Base-by-base conservation (phyloP, 306 rosid species). In the Herpetospermum pedunculosum region DNA sequence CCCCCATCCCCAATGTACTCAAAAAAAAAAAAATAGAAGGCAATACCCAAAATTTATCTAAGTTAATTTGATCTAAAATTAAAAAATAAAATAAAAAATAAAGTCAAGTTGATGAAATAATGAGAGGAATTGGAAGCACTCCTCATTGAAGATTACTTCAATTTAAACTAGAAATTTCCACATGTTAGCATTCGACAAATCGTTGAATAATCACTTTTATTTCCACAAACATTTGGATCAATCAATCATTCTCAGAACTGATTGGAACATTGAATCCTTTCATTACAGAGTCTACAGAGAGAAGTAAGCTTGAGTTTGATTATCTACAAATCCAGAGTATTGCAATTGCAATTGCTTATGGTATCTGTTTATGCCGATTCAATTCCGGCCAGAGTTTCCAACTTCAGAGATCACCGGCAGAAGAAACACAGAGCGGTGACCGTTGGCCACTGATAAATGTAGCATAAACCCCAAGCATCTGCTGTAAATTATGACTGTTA, bases 401-500 rank as follows among this genome's bases (percentile, higher is more conserved):
- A 21, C 30, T 21, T 9, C 7, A n/a, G 23, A 63, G 47, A 63
- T 63, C 70, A n/a, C n/a, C n/a, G n/a, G 30, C 40, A 58, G 70
- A 62, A 62, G 46, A 62, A 16, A 62, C 46, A 35, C n/a, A 38
- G 48, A 65, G 32, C 72, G 49, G 49, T 23, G 49, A 11, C 49
- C 72, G 8, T 65, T 65, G 49, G 73, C 73, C 43, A 68, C 21
- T 68, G 21, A 40, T 68, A 46, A 68, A 68, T 68, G 73, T 47
- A 68, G 72, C 18, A 67, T 21, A 13, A 26, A 13, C 23, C 49
- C 50, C 25, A 69, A 25, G 37, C 52, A 26, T 68, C 37, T 65
- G 49, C 72, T 38, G 72, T 19, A 23, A 67, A 41, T 67, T 41
- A 25, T 19, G 34, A 50, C 47, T 38, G 72, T 65, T 38, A 38